Evolutionary conservation across 176 grass and related monocot genomes (phyloP), one percentile per base, ranked within the genome.

Genomic region (Oryza officinalis): DNA sequence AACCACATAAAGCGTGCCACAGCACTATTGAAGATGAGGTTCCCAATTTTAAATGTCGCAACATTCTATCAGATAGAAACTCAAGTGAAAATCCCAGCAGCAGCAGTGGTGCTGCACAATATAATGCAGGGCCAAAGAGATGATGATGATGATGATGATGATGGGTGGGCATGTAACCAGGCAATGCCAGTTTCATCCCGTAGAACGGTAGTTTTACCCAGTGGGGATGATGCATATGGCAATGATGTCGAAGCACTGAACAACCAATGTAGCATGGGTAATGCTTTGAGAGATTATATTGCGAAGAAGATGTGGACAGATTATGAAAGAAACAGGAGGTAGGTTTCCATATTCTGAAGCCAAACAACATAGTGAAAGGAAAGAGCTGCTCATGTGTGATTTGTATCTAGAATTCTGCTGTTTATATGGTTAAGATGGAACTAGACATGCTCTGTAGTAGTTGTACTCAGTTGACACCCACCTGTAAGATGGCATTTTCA

Each of bases 1-100:
- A 77, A 72, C 63, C 86, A 91, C 66, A 85, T 88, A 0, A 84
- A 83, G 57, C 7, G 6, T 86, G 87, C 89, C 13, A 77, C 77
- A 43, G 14, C 52, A 2, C 37, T 88, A 4, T 31, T 94, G 32
- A 94, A 88, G 37, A 91, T 81, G 79, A 63, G 79, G 13, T 94
- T 91, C 76, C 92, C 86, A 17, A 91, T 91, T 72, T 57, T 91
- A 27, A 88, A 88, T 67, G 82, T 71, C 4, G 78, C 78, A 27
- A 86, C 92, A 60, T 88, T 74, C 6, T 84, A 91, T 70, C 83
- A 72, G 1, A 71, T 86, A 46, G 91, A 88, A 12, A 85, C 84
- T 63, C 85, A 93, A 37, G 67, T 73, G 75, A 82, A 93, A 38
- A 91, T 93, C 75, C 85, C 75, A 41, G 46, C 71, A 31, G 85